These are phyloP conservation scores for Eutypa lata DNA, from an alignment of 2,329 filamentous ascomycete genomes.

Conservation along the genomic window DNA sequence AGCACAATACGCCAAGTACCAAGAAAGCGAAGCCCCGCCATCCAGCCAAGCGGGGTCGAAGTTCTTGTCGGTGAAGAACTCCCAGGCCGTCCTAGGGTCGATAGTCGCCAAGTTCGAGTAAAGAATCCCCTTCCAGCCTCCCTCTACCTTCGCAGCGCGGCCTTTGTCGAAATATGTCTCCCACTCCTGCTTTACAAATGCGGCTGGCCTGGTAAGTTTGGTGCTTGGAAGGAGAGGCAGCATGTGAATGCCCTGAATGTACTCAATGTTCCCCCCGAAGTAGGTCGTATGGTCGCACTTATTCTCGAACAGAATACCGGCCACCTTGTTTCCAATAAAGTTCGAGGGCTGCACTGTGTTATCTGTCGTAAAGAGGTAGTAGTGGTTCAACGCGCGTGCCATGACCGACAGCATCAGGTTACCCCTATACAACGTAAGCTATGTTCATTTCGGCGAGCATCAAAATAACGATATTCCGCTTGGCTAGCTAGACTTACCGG, in stretches of 20 bases:
- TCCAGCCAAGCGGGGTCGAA: constrained; percentile 73
- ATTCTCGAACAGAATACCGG: constrained; percentile 82
- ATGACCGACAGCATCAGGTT: constrained; percentile 83
- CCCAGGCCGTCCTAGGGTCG: constrained; percentile 66
- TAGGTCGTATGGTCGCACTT: constrained; percentile 92
- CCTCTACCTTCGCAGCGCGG: constrained; percentile 60
- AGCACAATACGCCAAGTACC: constrained; percentile 79
- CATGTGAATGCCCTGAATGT: constrained; percentile 73
- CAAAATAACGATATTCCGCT: neutral
- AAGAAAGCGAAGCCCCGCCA: constrained; percentile 78
- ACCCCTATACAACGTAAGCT: constrained; percentile 43
- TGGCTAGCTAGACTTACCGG: constrained; percentile 40
- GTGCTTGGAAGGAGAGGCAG: constrained; percentile 62
- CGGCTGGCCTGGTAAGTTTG: constrained; percentile 59
- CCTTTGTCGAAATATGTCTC: constrained; percentile 69
- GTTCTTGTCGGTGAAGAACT: constrained; percentile 66
- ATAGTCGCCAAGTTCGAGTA: constrained; percentile 79
- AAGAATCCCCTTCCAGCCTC: constrained; percentile 84
- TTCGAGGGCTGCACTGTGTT: constrained; percentile 69
- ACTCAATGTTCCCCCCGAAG: constrained; percentile 72
- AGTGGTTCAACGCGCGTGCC: constrained; percentile 67
- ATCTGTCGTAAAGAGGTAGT: constrained; percentile 74
- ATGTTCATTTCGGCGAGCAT: neutral
- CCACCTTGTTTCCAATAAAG: constrained; percentile 78
- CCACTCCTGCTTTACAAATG: constrained; percentile 84